Evolutionary conservation across 192 early-diverging fungal genomes (phyloP).

Genomic region (Coemansia sp.): DNA sequence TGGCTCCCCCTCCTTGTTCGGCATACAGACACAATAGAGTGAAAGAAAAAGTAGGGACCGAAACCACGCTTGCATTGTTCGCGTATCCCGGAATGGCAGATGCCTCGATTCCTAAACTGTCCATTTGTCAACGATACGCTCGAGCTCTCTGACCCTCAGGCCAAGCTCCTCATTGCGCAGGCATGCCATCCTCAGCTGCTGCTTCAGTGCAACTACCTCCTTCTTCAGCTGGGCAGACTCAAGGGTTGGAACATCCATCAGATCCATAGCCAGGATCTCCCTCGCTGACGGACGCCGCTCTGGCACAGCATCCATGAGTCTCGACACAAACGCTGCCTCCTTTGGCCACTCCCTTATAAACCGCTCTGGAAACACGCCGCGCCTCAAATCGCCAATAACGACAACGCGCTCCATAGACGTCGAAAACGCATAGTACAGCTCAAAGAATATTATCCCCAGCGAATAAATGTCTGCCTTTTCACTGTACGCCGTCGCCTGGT

Average conservation of each 20-base stretch:
- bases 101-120: too few species aligned
- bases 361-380: slow-evolving; percentile 71
- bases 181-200: slow-evolving; percentile 37
- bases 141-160: slow-evolving; percentile 39
- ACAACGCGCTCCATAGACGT: slow-evolving; percentile 88
- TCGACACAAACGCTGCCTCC: slow-evolving; percentile 76
- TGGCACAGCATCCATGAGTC: slow-evolving; percentile 78
- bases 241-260: slow-evolving; percentile 55
- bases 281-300: slow-evolving; percentile 63
- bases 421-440: slow-evolving; percentile 82
- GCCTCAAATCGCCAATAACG: slow-evolving; percentile 67
- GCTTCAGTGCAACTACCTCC: slow-evolving; percentile 39
- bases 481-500: slow-evolving; percentile 55
- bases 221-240: slow-evolving; percentile 46
- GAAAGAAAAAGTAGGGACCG: too few species aligned
- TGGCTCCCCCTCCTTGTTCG: too few species aligned
- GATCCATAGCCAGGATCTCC: slow-evolving; percentile 69
- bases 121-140: slow-evolving; percentile 43
- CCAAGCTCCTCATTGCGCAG: slow-evolving; percentile 50
- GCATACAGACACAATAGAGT: too few species aligned
- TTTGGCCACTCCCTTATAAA: slow-evolving; percentile 54
- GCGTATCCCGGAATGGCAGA: too few species aligned
- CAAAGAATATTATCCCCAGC: slow-evolving; percentile 94
- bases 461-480: slow-evolving; percentile 93
- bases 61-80: too few species aligned